Evolutionary conservation across 2,329 filamentous ascomycete species (phyloP).

Genomic region (Helotiales sp.): DNA sequence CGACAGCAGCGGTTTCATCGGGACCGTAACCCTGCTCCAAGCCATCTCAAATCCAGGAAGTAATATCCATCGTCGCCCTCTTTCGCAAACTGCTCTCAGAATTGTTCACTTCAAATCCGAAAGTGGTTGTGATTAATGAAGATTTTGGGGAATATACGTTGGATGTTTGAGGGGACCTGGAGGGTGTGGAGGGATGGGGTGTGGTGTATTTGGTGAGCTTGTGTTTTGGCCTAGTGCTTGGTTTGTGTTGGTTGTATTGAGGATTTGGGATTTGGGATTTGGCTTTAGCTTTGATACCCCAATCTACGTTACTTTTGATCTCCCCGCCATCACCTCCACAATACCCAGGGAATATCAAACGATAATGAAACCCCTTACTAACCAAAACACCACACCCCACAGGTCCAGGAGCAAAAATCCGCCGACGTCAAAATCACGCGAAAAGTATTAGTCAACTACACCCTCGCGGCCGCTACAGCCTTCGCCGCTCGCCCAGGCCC

Average conservation of each 20-base stretch:
- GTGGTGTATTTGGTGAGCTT: slow-evolving; percentile 27
- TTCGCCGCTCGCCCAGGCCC: slow-evolving; percentile 36
- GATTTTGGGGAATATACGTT: slow-evolving; percentile 21
- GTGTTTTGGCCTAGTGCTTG: too few relatives aligned
- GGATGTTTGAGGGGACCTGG: slow-evolving; percentile 32
- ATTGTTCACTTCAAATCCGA: slow-evolving; percentile 49
- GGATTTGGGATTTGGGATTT: too few relatives aligned
- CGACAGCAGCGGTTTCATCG: slow-evolving; percentile 62
- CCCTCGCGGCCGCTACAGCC: slow-evolving; percentile 40
- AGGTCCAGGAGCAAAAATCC: slow-evolving; percentile 23
- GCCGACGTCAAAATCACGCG: slow-evolving; percentile 12
- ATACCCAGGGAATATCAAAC: too few relatives aligned
- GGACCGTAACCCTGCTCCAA: slow-evolving; percentile 56
- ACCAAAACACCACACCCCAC: too few relatives aligned
- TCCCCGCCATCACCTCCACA: neutral
- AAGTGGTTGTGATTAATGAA: slow-evolving; percentile 44
- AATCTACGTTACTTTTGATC: too few relatives aligned
- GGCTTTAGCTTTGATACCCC: too few relatives aligned
- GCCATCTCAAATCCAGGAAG: slow-evolving; percentile 54
- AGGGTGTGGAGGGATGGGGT: slow-evolving; percentile 27
- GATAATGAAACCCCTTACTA: too few relatives aligned
- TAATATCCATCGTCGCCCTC: slow-evolving; percentile 57
- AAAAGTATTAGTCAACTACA: slow-evolving; percentile 22
- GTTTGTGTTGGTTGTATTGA: too few relatives aligned
- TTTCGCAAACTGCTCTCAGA: slow-evolving; percentile 52